Evolutionary conservation across 2,329 filamentous ascomycete species (phyloP).

Genomic region (Pyrenophora graminea): DNA sequence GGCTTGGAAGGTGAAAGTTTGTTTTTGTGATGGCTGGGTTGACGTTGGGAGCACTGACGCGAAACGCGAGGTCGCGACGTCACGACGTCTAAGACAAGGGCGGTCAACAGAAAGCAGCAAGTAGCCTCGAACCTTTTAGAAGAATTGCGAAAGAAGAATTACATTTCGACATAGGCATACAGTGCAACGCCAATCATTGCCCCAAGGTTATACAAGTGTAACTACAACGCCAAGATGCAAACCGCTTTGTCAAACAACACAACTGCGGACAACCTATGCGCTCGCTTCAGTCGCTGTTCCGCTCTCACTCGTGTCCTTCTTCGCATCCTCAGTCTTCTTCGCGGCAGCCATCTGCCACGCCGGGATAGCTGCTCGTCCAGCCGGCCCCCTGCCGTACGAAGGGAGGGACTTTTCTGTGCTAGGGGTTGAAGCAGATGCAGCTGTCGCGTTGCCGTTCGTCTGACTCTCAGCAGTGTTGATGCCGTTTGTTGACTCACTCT

Average conservation of each 20-base stretch:
- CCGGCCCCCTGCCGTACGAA: conserved; percentile 39
- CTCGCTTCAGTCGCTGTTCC: conserved; percentile 42
- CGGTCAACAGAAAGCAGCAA: neutral
- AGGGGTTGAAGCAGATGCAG: conserved; percentile 24
- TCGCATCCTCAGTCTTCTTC: conserved; percentile 51
- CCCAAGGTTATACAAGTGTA: conserved; percentile 11
- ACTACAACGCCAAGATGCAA: conserved; percentile 10
- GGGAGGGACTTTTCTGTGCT: conserved; percentile 38
- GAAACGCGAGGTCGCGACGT: conserved; percentile 25
- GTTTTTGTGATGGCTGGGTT: conserved; percentile 16
- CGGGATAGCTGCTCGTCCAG: conserved; percentile 53
- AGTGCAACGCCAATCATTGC: neutral
- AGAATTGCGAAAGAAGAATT: neutral
- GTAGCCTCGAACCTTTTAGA: neutral
- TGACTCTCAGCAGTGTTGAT: conserved; percentile 24
- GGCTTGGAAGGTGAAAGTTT: conserved; percentile 11
- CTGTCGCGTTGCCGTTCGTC: conserved; percentile 22
- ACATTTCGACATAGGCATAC: neutral
- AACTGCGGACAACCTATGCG: conserved; percentile 17
- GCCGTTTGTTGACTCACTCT: conserved; percentile 29
- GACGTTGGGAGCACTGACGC: conserved; percentile 23
- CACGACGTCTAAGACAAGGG: conserved; percentile 5
- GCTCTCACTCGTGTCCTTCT: conserved; percentile 49
- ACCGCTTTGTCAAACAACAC: neutral
- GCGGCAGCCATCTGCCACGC: conserved; percentile 59